phyloP scores from a whole-genome alignment of 208 protist genomes.

The Balamuthia mandrillaris region DNA sequence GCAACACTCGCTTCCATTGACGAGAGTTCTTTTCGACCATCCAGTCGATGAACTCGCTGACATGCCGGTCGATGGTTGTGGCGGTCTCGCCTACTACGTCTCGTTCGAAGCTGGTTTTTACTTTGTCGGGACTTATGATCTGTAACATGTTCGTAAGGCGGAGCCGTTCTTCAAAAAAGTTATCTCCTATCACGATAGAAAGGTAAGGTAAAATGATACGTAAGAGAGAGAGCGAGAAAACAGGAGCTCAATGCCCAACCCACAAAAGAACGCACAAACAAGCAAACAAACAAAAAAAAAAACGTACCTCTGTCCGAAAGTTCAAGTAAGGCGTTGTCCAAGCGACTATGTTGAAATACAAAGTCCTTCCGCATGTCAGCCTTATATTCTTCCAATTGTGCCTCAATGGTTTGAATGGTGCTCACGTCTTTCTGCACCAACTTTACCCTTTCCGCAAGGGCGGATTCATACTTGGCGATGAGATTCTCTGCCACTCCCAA shows the following conservation, averaged over 20 bases:
- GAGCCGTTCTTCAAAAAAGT: constrained; percentile 17
- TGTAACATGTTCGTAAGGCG: too few relatives aligned
- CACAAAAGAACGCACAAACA: too few relatives aligned
- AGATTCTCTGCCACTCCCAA: constrained; percentile 13
- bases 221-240: too few relatives aligned
- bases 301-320: constrained; percentile 38
- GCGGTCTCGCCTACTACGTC: not conserved
- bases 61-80: not conserved
- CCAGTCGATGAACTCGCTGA: constrained; percentile 44
- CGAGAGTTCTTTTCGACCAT: constrained; percentile 42
- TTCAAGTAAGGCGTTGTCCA: constrained; percentile 45
- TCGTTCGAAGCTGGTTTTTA: constrained; percentile 3
- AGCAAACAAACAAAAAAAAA: too few relatives aligned
- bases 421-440: not conserved
- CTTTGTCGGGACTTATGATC: not conserved
- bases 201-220: too few relatives aligned
- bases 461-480: not conserved
- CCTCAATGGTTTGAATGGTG: constrained; percentile 6
- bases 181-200: too few relatives aligned
- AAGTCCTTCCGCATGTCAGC: constrained; percentile 42
- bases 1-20: constrained; percentile 7
- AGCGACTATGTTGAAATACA: constrained; percentile 25
- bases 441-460: not conserved
- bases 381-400: not conserved
- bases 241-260: too few relatives aligned